Base-by-base conservation (phyloP, 768 basidiomycete species). In the Suillus spraguei region DNA sequence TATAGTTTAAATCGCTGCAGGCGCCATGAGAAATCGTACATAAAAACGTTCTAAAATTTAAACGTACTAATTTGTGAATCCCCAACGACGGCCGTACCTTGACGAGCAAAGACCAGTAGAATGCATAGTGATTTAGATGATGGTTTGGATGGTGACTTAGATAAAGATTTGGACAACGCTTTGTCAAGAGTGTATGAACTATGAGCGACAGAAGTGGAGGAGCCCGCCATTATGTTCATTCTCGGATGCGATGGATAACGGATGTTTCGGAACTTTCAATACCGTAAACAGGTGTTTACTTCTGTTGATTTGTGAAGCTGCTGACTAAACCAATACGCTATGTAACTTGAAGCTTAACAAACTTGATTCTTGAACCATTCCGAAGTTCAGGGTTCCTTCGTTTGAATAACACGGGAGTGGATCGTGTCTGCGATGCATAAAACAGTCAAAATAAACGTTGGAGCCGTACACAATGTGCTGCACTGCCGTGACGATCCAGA, bases 41-140 rank as follows among this genome's bases (percentile, higher is more conserved):
- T 60, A 28, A 28, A 2, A 28, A 2, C 9, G 5, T 67, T 59
- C 52, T 20, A 5, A 36, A 56, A n/a, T 33, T 63, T 17, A 3
- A 36, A 60, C 86, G 55, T 67, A 97, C 97, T 97, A 98, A 74
- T 99, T 98, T 95, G 95, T 4, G 95, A 99, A 74, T 96, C 94
- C 90, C 90, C 95, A 71, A 68, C 94, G 91, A 68, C 97, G 94
- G 72, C 98, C 99, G 77, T 99, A 99, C 83, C 91, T 94, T 77
- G 99, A 80, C 59, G 87, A 76, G 74, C 49, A 50, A 28, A 32
- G 24, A 8, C 24, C 49, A 50, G 49, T 50, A 8, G 24, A 50
- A 9, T 50, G 24, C 28, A 50, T 28, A 8, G 16, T 28, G 16
- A 17, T 50, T 28, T 50, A 1, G 44, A 46, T 46, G 10, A 10